phyloP scores from a whole-genome alignment of 352 stramenopile species.

The Phytophthora nicotianae region DNA sequence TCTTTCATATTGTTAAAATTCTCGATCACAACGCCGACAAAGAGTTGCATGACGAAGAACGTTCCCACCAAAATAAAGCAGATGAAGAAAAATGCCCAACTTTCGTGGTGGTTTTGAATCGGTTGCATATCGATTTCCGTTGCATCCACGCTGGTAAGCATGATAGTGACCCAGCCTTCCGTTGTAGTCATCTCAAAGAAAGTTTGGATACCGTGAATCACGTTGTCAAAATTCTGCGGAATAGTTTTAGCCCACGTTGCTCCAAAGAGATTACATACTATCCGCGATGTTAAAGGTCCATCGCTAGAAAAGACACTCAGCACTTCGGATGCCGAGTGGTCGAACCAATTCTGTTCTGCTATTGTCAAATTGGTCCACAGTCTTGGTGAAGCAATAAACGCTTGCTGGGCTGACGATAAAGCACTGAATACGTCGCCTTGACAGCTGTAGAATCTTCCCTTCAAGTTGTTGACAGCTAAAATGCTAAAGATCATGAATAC shows the following conservation, averaged over 20 bases:
- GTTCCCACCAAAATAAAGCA: conserved; percentile 89
- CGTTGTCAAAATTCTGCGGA: conserved; percentile 84
- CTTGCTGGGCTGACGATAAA: conserved; percentile 39
- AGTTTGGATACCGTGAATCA: conserved; percentile 60
- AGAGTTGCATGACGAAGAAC: conserved; percentile 94
- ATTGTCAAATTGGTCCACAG: conserved; percentile 50
- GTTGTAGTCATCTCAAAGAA: conserved; percentile 94
- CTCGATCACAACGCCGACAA: conserved; percentile 94
- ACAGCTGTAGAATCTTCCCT: conserved; percentile 86
- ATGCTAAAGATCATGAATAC: conserved; percentile 91
- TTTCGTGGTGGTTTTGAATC: conserved; percentile 71
- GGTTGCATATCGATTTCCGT: conserved; percentile 92
- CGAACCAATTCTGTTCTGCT: conserved; percentile 49
- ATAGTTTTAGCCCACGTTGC: conserved; percentile 54
- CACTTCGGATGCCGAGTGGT: conserved; percentile 8
- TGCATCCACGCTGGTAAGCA: conserved; percentile 87
- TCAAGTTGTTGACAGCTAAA: conserved; percentile 91
- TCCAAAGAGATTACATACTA: conserved; percentile 48
- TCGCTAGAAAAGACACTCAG: conserved; percentile 22
- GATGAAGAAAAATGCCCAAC: conserved; percentile 89
- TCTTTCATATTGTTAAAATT: conserved; percentile 90
- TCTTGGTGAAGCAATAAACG: conserved; percentile 52
- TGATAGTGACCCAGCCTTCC: conserved; percentile 90
- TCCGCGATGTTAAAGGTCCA: conserved; percentile 43
- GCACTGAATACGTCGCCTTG: conserved; percentile 51